A percentile compares a stretch with the other conserved stretches of the same genome.
Evolutionary conservation across 2,329 filamentous ascomycete species (phyloP).

Genomic region (Colletotrichum tamarilloi): DNA sequence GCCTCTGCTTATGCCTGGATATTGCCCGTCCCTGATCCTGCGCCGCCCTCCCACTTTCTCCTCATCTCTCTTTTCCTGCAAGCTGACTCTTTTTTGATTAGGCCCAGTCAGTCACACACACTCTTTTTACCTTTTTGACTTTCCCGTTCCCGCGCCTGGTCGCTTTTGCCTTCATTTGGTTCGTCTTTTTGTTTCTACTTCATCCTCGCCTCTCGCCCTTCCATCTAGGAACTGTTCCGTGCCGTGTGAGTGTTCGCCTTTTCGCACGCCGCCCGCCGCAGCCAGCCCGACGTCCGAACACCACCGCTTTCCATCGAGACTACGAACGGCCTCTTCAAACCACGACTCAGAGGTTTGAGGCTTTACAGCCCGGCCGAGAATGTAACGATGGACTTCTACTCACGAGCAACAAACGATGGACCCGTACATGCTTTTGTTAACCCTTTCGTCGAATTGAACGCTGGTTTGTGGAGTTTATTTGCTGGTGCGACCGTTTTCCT

Average conservation of each 20-base stretch:
- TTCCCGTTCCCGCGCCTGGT: conserved; percentile 26
- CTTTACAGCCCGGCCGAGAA: conserved; percentile 25
- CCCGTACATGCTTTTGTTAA: conserved; percentile 42
- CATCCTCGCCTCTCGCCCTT: neutral
- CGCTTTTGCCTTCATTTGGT: conserved; percentile 29
- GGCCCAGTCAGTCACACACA: conserved; percentile 5
- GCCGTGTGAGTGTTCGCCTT: neutral
- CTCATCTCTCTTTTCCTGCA: conserved; percentile 25
- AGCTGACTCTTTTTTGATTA: conserved; percentile 11
- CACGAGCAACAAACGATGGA: conserved; percentile 39
- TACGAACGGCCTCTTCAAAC: neutral
- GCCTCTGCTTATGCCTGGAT: neutral
- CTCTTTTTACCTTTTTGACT: conserved; percentile 28
- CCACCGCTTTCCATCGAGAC: neutral
- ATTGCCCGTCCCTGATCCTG: conserved; percentile 3
- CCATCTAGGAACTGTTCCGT: neutral
- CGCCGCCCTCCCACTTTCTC: conserved; percentile 26
- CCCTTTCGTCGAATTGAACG: conserved; percentile 45
- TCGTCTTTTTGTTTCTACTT: conserved; percentile 28
- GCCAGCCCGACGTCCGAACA: neutral
- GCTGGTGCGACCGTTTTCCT: conserved; percentile 45
- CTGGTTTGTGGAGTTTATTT: conserved; percentile 48
- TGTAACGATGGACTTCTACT: conserved; percentile 19
- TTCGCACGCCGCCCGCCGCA: neutral
- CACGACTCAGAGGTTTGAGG: neutral